Base-by-base conservation (phyloP, 495 filamentous ascomycete genomes). In the Penicillium turbatum region DNA sequence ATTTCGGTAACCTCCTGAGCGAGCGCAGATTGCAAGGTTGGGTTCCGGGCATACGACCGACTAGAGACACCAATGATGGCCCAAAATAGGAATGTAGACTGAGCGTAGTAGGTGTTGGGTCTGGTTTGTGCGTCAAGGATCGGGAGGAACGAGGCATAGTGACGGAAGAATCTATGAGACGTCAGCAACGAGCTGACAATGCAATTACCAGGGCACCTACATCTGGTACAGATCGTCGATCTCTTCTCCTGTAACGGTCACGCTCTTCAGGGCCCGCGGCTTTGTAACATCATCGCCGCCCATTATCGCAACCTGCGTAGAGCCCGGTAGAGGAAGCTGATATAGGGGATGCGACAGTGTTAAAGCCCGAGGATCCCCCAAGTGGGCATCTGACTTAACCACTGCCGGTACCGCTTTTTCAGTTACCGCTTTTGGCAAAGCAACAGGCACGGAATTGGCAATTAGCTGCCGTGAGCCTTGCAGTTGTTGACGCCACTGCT, bases 71-170 rank as follows among this genome's bases (percentile, higher is more conserved):
- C 72, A 12, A 77, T 70, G 3, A 82, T 63, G 2, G 69, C 56
- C 78, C 78, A 81, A 50, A 81, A 81, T 0, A 82, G 63, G 45
- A 81, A 75, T 0, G 74, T 67, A 0, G 74, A 81, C 41, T 71
- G 67, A 0, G 62, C 52, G 54, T 75, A 77, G 38, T 71, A 77
- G 1, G 69, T 44, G 49, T 80, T 71, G 0, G 79, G 78, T 3
- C 41, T 61, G 2, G 59, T 70, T 4, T 53, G 45, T 0, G 67
- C 63, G 36, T 78, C 72, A 0, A 81, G 61, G 8, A 81, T 73
- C 0, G 77, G 75, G 0, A 80, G 53, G 45, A 79, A 73, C 2
- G 63, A 66, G 12, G 73, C 65, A 57, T 79, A 79, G 13, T 78
- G 55, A 2, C 58, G 55, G 48, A 79, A 78, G 55, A 72, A 82